Conservation (phyloP, 2,329 filamentous ascomycete species). For the Colletotrichum liaoningense region DNA sequence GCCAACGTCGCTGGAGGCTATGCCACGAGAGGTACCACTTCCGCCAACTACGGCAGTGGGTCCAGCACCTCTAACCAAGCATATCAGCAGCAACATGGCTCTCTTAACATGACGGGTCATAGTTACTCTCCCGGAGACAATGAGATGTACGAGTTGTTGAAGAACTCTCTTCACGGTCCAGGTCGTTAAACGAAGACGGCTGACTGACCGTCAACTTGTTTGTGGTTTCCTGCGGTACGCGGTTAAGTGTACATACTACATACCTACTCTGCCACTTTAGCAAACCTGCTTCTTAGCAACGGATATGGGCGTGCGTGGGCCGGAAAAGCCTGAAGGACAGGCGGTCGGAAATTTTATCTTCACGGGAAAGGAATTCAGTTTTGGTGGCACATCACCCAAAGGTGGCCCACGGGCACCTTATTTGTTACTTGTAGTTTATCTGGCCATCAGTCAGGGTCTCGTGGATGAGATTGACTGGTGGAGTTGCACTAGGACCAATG, state of each 20-base stretch:
- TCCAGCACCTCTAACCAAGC: slow-evolving; percentile 2
- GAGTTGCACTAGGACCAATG: background rate
- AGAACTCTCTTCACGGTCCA: slow-evolving; percentile 22
- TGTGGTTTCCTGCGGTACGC: too few relatives aligned
- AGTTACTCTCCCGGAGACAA: slow-evolving; percentile 11
- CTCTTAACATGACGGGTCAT: slow-evolving; percentile 14
- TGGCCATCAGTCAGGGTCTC: background rate
- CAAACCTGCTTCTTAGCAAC: too few relatives aligned
- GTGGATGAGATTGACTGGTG: background rate
- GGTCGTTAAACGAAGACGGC: background rate
- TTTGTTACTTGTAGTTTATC: background rate
- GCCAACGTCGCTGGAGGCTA: slow-evolving; percentile 19
- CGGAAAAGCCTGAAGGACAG: too few relatives aligned
- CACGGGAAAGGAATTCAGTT: too few relatives aligned
- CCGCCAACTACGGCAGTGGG: slow-evolving; percentile 7
- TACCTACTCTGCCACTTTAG: too few relatives aligned
- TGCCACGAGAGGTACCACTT: background rate
- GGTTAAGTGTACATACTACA: too few relatives aligned
- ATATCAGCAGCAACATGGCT: slow-evolving; percentile 27
- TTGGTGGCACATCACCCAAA: background rate
- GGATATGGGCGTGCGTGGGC: too few relatives aligned
- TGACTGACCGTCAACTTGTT: background rate
- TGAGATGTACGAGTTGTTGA: slow-evolving; percentile 31
- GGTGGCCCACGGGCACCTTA: background rate
- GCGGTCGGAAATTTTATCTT: too few relatives aligned